Evolutionary conservation across 2,329 filamentous ascomycete genomes (phyloP).

Genomic region (Paecilomyces sp.): DNA sequence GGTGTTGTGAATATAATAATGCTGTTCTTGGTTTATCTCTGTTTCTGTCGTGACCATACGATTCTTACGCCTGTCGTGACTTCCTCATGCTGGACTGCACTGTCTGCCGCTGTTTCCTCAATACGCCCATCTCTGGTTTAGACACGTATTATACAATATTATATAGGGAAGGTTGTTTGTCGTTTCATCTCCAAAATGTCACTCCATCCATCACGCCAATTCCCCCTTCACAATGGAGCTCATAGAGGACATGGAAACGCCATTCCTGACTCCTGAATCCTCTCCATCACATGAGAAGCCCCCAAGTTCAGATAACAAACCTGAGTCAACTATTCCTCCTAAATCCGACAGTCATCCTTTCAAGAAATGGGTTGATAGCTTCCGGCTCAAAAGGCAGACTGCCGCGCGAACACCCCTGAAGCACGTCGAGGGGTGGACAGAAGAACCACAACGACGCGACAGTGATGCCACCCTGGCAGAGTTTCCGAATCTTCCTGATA

Average conservation of each 20-base stretch:
- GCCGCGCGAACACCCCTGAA: slow-evolving; percentile 12
- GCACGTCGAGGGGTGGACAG: slow-evolving; percentile 31
- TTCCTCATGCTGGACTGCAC: not conserved
- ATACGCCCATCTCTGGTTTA: not conserved
- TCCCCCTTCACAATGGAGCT: not conserved
- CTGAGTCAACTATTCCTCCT: not conserved
- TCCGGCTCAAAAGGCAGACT: slow-evolving; percentile 20
- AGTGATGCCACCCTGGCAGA: slow-evolving; percentile 8
- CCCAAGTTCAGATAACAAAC: not conserved
- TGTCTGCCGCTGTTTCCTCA: not conserved
- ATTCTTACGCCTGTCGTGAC: not conserved
- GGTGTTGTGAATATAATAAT: not conserved
- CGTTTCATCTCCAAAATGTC: not conserved
- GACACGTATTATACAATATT: not conserved
- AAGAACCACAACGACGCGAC: slow-evolving; percentile 13
- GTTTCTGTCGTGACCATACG: not conserved
- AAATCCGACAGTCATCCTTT: slow-evolving; percentile 18
- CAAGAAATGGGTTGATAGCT: slow-evolving; percentile 31
- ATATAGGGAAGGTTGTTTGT: not conserved
- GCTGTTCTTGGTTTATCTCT: not conserved
- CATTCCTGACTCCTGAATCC: not conserved
- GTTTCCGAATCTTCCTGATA: slow-evolving; percentile 9
- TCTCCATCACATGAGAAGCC: not conserved
- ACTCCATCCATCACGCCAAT: not conserved
- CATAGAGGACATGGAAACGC: not conserved